phyloP scores from a whole-genome alignment of 139 green algal species.

The Haematococcus lacustris region DNA sequence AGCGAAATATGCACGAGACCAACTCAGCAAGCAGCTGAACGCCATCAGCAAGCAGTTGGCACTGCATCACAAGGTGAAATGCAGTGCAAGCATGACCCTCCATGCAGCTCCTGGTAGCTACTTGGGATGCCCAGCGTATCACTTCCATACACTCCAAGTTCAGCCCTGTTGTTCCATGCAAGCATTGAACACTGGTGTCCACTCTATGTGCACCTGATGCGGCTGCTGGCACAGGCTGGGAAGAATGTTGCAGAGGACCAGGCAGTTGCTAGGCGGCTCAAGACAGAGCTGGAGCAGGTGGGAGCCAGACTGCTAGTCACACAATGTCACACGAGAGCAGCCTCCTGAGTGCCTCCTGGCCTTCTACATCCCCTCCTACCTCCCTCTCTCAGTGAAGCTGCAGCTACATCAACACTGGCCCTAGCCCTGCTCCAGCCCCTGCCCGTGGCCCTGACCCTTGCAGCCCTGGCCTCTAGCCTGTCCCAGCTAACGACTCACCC shows the following conservation, averaged over 20 bases:
- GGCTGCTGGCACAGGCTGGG: not conserved
- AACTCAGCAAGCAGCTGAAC: constrained; percentile 84
- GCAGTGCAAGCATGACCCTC: not conserved
- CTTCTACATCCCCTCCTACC: not conserved
- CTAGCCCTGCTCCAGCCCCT: too few relatives aligned
- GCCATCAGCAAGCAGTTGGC: constrained; percentile 75
- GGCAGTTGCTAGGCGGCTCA: constrained; percentile 65
- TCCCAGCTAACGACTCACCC: not conserved
- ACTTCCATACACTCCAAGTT: not conserved
- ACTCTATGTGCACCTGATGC: not conserved
- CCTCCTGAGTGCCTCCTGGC: not conserved
- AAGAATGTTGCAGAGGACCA: constrained; percentile 40
- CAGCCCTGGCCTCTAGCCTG: too few relatives aligned
- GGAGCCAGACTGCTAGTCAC: not conserved
- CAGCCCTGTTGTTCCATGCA: not conserved
- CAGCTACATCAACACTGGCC: not conserved
- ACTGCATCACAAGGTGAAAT: constrained; percentile 48
- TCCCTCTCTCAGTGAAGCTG: too few relatives aligned
- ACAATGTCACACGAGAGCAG: not conserved
- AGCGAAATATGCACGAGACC: constrained; percentile 65
- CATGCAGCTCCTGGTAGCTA: too few relatives aligned
- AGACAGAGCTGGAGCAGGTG: constrained; percentile 45
- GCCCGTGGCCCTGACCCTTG: too few relatives aligned
- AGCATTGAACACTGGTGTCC: not conserved
- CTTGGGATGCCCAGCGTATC: not conserved